A percentile compares a stretch with the other conserved stretches of the same genome.
Conservation (phyloP, 345 rosid genomes). For the Firmiana major region DNA sequence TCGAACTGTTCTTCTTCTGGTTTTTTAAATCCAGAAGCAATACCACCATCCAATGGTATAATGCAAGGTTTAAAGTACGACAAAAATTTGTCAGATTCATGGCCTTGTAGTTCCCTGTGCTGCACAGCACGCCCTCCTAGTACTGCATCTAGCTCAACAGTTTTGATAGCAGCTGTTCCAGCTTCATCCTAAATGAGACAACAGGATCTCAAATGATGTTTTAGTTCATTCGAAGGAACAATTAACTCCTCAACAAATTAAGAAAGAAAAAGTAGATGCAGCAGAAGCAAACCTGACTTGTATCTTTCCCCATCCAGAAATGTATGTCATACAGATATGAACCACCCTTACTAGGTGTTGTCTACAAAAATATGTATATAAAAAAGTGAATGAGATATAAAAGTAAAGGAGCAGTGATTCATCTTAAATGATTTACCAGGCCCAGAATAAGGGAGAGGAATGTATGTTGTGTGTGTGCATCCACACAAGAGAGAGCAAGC, state of each 20-base stretch:
- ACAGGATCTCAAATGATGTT: constrained; percentile 9
- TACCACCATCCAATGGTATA: constrained; percentile 94
- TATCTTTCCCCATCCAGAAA: constrained; percentile 98
- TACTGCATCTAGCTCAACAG: constrained; percentile 91
- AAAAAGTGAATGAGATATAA: constrained; percentile 17
- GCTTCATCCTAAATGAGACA: constrained; percentile 76
- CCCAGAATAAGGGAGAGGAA: neutral
- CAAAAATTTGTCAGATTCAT: constrained; percentile 95
- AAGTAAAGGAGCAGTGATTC: constrained; percentile 8
- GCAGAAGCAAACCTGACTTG: constrained; percentile 70
- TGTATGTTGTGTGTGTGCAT: neutral
- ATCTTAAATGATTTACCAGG: constrained; percentile 15
- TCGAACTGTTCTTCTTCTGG: constrained; percentile 88
- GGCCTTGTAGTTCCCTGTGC: constrained; percentile 94
- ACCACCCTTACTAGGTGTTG: constrained; percentile 76
- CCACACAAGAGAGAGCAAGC: neutral
- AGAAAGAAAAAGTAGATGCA: constrained; percentile 4
- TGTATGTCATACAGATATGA: constrained; percentile 81
- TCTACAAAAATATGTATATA: constrained; percentile 37
- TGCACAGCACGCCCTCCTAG: constrained; percentile 99
- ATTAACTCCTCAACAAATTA: neutral
- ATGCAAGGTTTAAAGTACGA: constrained; percentile 97
- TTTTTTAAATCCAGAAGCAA: constrained; percentile 88
- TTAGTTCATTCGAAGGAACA: constrained; percentile 14
- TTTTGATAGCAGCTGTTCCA: constrained; percentile 95